phyloP scores from a whole-genome alignment of 2,329 filamentous ascomycete species.

The Botrytis tulipae region DNA sequence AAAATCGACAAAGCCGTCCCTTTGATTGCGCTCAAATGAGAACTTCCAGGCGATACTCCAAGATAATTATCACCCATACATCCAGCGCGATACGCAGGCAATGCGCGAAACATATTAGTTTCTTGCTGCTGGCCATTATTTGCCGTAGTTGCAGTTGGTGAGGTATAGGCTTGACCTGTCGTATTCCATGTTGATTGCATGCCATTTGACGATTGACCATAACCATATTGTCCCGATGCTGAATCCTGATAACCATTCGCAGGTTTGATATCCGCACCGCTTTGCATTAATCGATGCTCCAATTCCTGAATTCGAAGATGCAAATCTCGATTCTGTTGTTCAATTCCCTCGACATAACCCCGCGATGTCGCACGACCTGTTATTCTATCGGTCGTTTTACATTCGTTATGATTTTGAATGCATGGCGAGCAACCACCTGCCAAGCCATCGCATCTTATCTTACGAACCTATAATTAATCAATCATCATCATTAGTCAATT shows the following conservation, averaged over 20 bases:
- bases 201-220: conserved; percentile 9
- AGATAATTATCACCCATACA: conserved; percentile 62
- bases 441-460: conserved; percentile 82
- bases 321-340: conserved; percentile 69
- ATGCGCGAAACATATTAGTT: conserved; percentile 29
- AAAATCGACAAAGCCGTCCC: conserved; percentile 76
- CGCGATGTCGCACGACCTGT: conserved; percentile 76
- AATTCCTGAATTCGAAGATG: conserved; percentile 65
- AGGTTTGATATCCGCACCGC: conserved; percentile 57
- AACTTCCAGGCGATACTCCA: conserved; percentile 58
- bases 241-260: conserved; percentile 24
- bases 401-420: conserved; percentile 71
- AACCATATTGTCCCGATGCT: conserved; percentile 17
- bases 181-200: conserved; percentile 27
- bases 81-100: conserved; percentile 33
- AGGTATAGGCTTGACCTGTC: conserved; percentile 21
- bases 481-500: neutral
- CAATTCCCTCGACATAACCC: conserved; percentile 75
- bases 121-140: conserved; percentile 26
- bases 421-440: conserved; percentile 82
- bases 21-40: conserved; percentile 69
- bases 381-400: conserved; percentile 80
- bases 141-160: neutral
- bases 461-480: conserved; percentile 59
- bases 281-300: conserved; percentile 61